Base-by-base conservation (phyloP, 148 eudicot genomes). In the Vaccinium myrtillus region DNA sequence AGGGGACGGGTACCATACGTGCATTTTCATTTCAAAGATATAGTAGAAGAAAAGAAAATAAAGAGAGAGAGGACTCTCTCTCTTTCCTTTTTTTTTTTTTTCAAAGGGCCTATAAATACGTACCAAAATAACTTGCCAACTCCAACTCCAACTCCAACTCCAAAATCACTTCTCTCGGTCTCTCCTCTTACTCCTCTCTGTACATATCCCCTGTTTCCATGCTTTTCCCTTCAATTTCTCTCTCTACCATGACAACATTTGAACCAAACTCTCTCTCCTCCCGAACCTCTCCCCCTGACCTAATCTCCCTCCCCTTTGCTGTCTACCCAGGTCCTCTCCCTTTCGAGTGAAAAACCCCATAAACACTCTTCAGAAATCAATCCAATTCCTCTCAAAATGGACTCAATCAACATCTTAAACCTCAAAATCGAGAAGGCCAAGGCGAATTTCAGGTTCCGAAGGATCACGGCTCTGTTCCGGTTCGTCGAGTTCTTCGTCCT, bases 401-500 rank as follows among this genome's bases (percentile, higher is more conserved):
- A 91, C 71, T 83, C 93, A 6, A 43, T 89, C 69, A 86, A 87
- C 81, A 83, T 90, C 51, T 78, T 84, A 50, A 84, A 89, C 58
- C 81, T 92, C 59, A 91, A 87, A 89, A 79, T 83, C 9, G 92
- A 90, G 85, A 95, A 92, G 81, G 86, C 94, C 8, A 93, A 93
- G 79, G 86, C 92, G 11, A 87, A 88, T 85, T 43, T 78, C 16
- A 87, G 91, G 86, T 86, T 89, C 90, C 87, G 86, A 13, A 82
- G 89, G 27, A 83, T 94, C 87, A 87, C 95, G 46, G 85, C 86
- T 71, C 78, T 94, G 50, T 92, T 95, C 78, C 90, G 98, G 18
- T 65, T 90, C 88, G 75, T 93, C 65, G 98, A 95, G 87, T 16
- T 95, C 10, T 86, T 89, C 32, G 69, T 97, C 18, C 78, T 97